Evolutionary conservation across 2,329 filamentous ascomycete genomes (phyloP), one percentile per base, ranked within the genome.

Genomic region (Colletotrichum tofieldiae): DNA sequence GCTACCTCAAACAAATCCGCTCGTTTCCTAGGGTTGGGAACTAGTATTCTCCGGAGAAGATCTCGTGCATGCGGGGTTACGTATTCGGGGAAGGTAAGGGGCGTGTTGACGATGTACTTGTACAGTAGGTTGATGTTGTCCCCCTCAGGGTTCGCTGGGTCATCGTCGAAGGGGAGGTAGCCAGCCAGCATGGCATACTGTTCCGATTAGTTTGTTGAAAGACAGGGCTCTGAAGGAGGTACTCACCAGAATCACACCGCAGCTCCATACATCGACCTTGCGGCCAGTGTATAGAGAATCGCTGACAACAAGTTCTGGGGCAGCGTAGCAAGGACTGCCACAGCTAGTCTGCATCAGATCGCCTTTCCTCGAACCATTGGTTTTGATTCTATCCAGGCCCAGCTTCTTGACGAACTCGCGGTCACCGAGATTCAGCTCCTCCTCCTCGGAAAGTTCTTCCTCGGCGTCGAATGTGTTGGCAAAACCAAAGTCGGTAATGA

Each of bases 301-400:
- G 81, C 95, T 98, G 73, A 99, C 96, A 18, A 99, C 96, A 65
- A 99, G 87, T 84, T 99, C 96, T 5, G 96, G 96, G 18, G 96
- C 96, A 60, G 96, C 96, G 82, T 99, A 99, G 80, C 96, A 99
- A 9, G 96, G 96, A 82, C 96, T 98, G 75, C 96, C 96, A 81
- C 96, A 99, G 81, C 96, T 98, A 14, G 96, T 99, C 84, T 98
- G 96, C 96, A 99, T 99, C 79, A 99, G 85, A 84, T 99, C 96
- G 47, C 96, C 96, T 78, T 95, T 91, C 73, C 96, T 90, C 78
- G 91, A 88, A 18, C 94, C 95, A 75, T 93, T 93, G 16, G 90
- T 81, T 77, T 94, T 92, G 49, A 93, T 83, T 77, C 91, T 93
- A 81, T 98, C 96, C 60, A 98, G 86, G n/a, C 94, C 93, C 84